These are phyloP conservation scores for Firmiana major DNA, from an alignment of 345 rosid species.

Conservation along the genomic window DNA sequence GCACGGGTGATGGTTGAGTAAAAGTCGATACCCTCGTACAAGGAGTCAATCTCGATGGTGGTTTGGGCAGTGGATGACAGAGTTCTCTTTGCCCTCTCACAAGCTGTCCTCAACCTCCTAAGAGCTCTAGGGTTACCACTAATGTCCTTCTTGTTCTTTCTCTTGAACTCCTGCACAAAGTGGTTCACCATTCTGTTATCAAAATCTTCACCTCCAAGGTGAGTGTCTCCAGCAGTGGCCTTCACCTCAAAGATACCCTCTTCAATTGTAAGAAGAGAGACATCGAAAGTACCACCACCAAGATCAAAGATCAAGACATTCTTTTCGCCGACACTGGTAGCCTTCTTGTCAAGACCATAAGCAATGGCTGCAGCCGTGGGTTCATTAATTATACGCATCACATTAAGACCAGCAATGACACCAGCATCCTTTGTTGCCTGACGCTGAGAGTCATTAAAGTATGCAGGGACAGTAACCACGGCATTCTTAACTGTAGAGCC, in stretches of 20 bases:
- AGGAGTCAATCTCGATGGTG: slow-evolving; percentile 68
- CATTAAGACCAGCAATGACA: slow-evolving; percentile 72
- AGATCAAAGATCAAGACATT: slow-evolving; percentile 72
- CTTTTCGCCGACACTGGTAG: slow-evolving; percentile 74
- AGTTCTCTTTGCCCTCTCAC: slow-evolving; percentile 70
- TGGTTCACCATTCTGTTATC: slow-evolving; percentile 82
- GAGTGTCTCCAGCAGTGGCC: slow-evolving; percentile 77
- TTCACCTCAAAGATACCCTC: slow-evolving; percentile 81
- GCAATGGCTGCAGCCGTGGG: slow-evolving; percentile 87
- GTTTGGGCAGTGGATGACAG: slow-evolving; percentile 70
- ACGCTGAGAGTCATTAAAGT: slow-evolving; percentile 82
- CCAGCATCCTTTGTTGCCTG: slow-evolving; percentile 82
- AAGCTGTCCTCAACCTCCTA: slow-evolving; percentile 71
- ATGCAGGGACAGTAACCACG: slow-evolving; percentile 72
- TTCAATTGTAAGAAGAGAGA: slow-evolving; percentile 72
- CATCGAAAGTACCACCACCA: slow-evolving; percentile 83
- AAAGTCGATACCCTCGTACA: slow-evolving; percentile 68
- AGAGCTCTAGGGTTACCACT: slow-evolving; percentile 72
- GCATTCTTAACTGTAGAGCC: slow-evolving; percentile 64
- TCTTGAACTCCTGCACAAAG: slow-evolving; percentile 68
- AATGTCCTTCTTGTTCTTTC: slow-evolving; percentile 67
- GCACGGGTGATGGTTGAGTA: slow-evolving; percentile 67
- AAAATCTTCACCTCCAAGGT: slow-evolving; percentile 77
- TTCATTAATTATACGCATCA: slow-evolving; percentile 71
- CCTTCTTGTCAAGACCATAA: slow-evolving; percentile 77